These are phyloP conservation scores for Nakaseomyces glabratus DNA, from an alignment of 1,139 yeast genomes.

Conservation along the genomic window DNA sequence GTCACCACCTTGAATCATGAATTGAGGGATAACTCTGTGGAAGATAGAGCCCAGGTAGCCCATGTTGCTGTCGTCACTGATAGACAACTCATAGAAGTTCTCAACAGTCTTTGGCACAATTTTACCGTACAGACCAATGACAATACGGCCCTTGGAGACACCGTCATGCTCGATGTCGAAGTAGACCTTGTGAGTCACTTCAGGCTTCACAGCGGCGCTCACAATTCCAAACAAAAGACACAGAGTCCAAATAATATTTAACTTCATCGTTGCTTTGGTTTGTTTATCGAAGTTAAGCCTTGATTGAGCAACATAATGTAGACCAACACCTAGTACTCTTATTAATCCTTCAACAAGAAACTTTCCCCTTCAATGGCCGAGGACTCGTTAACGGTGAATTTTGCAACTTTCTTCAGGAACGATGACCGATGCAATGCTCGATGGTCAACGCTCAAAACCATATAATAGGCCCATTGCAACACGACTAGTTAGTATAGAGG, in stretches of 20 bases:
- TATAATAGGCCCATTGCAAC: too few species aligned
- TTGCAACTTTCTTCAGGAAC: background rate
- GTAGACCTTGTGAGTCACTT: constrained; percentile 51
- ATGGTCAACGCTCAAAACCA: background rate
- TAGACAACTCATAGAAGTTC: constrained; percentile 59
- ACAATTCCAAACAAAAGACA: constrained; percentile 1
- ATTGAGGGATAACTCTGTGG: constrained; percentile 68
- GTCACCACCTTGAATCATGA: constrained; percentile 82
- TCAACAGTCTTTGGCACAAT: constrained; percentile 68
- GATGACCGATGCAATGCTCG: background rate
- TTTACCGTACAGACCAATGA: constrained; percentile 62
- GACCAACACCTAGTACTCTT: too few species aligned
- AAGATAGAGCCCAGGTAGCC: constrained; percentile 54
- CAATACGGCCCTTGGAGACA: constrained; percentile 50
- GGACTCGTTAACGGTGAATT: background rate
- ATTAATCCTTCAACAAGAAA: too few species aligned
- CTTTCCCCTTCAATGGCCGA: too few species aligned
- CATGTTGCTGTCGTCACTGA: constrained; percentile 37
- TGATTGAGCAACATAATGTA: too few species aligned
- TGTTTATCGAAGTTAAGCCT: too few species aligned
- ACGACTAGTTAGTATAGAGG: too few species aligned
- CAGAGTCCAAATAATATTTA: constrained; percentile 1
- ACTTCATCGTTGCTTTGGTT: background rate
- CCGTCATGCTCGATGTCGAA: constrained; percentile 55
- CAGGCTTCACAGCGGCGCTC: constrained; percentile 40